phyloP scores from a whole-genome alignment of 768 basidiomycete genomes.

The Boletus vermiculosoides region DNA sequence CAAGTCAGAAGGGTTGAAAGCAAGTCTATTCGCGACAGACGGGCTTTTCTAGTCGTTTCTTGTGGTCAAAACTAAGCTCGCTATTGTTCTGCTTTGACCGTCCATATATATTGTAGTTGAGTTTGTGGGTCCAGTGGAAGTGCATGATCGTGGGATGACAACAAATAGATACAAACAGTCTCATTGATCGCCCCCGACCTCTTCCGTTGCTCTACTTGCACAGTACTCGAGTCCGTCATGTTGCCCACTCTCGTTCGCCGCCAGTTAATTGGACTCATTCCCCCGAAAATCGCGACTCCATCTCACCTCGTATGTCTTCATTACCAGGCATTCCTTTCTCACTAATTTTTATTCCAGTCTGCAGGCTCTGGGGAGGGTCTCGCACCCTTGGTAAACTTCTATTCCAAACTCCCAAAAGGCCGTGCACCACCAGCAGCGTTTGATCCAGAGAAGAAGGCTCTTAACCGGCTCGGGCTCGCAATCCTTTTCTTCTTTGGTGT shows the following conservation, averaged over 20 bases:
- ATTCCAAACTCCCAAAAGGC: slow-evolving; percentile 95
- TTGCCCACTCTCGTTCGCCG: slow-evolving; percentile 82
- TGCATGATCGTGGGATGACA: slow-evolving; percentile 18
- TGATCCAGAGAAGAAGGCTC: slow-evolving; percentile 83
- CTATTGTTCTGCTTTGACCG: slow-evolving; percentile 17
- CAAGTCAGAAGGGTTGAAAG: background rate
- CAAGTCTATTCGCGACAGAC: slow-evolving; percentile 7
- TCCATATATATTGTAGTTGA: too few relatives aligned
- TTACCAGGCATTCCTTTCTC: background rate
- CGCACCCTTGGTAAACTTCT: slow-evolving; percentile 86
- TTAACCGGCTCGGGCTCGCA: slow-evolving; percentile 49
- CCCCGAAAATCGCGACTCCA: slow-evolving; percentile 94
- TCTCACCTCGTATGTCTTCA: slow-evolving; percentile 63
- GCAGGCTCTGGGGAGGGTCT: slow-evolving; percentile 81
- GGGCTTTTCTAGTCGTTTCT: slow-evolving; percentile 12
- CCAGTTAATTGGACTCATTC: slow-evolving; percentile 80
- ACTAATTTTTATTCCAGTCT: slow-evolving; percentile 47
- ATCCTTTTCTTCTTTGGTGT: slow-evolving; percentile 57
- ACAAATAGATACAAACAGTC: slow-evolving; percentile 19
- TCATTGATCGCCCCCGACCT: slow-evolving; percentile 16
- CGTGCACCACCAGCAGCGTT: slow-evolving; percentile 55
- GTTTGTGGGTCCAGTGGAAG: slow-evolving; percentile 17
- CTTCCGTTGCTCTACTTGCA: slow-evolving; percentile 16
- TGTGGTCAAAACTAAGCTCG: slow-evolving; percentile 8
- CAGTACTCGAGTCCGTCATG: slow-evolving; percentile 47